Evolutionary conservation across 352 stramenopile species (phyloP), one percentile per base, ranked within the genome.

Genomic region (Globisporangium recalcitrans): DNA sequence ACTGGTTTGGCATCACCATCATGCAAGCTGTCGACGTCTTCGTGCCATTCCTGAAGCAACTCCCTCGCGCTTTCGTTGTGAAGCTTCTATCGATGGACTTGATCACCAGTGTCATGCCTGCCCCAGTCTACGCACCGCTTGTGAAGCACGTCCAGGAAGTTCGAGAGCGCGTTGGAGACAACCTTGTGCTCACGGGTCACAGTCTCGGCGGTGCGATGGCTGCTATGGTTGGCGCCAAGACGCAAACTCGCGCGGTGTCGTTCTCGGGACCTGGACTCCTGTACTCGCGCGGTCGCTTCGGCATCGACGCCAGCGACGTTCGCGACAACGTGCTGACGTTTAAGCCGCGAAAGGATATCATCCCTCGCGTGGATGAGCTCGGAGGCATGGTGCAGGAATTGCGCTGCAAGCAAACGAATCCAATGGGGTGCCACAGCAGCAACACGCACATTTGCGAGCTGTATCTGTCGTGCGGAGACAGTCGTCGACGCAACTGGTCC

Each of bases 1-100:
- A 81, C 64, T 93, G 84, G 82, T 93, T 95, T 51, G 86, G 82
- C 26, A 90, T 95, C 58, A 86, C 67, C 51, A 90, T 93, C 64
- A 95, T 95, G 84, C 84, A 93, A 60, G 79, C 78, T 7, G 78
- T 84, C 7, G 85, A 93, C 55, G 65, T 87, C 6, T 92, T 93
- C 31, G 70, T 95, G 52, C 85, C 83, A 21, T 92, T 95, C 67
- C 71, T 95, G 26, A 95, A 90, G 58, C 84, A 95, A 49, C 71
- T 93, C 11, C 86, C 84, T 40, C 71, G 63, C 9, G 57, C 68
- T 27, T 91, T 93, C 51, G 73, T 93, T 9, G 82, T 93, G 22
- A 73, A 76, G 27, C 70, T 95, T 65, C 54, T 93, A 34, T 93
- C 84, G 2, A 91, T 93, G 77, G 65, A 77, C 53, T 51, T 90